Conservation (phyloP, 176 grass and related monocot genomes). For the Avena sativa region DNA sequence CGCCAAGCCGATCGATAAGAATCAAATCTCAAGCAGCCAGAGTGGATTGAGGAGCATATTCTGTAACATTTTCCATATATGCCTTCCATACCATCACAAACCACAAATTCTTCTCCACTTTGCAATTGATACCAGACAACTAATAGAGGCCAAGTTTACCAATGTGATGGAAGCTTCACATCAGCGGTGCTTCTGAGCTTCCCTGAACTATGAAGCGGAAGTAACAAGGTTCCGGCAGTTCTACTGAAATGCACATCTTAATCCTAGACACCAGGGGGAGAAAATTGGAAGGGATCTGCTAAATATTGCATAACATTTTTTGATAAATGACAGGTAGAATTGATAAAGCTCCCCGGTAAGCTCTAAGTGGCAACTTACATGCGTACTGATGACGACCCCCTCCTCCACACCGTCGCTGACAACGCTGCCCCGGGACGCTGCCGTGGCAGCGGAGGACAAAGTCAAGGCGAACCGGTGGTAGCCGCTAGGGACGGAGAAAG, state of each 20-base stretch:
- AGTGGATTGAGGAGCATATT: not conserved
- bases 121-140: not conserved
- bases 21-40: constrained; percentile 14
- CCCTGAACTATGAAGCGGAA: not conserved
- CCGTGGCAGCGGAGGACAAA: not conserved
- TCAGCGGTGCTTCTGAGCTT: constrained; percentile 13
- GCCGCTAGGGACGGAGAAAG: constrained; percentile 47
- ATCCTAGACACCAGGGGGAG: not conserved
- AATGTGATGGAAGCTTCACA: not conserved
- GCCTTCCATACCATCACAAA: constrained; percentile 11
- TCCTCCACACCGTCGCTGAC: constrained; percentile 54
- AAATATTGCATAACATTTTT: not conserved
- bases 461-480: constrained; percentile 56
- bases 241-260: not conserved
- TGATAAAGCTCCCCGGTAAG: not conserved
- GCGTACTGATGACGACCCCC: constrained; percentile 54
- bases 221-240: not conserved
- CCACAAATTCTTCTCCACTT: not conserved
- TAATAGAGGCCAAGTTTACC: not conserved
- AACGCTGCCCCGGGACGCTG: not conserved
- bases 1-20: not conserved
- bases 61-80: constrained; percentile 2
- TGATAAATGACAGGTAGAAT: constrained; percentile 13
- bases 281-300: not conserved
- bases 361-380: constrained; percentile 59